These are phyloP conservation scores for Ceratobasidium sp. DNA, from an alignment of 1,284 basidiomycete species.

Conservation along the genomic window DNA sequence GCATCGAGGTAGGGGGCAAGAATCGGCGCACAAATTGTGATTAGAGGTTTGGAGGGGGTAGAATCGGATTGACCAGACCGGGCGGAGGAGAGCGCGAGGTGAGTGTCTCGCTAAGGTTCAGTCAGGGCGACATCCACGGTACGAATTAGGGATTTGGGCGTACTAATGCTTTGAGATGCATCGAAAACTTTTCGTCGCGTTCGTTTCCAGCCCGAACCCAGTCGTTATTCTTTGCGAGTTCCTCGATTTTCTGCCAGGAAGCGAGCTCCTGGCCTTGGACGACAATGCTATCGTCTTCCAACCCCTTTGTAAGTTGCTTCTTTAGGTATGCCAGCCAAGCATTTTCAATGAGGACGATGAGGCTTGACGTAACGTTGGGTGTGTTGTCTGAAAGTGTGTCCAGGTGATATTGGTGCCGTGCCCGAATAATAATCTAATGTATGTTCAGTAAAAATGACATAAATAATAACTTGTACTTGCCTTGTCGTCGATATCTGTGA, in stretches of 20 bases:
- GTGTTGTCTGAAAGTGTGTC: slow-evolving; percentile 63
- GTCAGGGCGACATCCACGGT: slow-evolving; percentile 51
- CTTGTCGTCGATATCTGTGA: slow-evolving; percentile 99
- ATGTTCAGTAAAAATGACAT: slow-evolving; percentile 1
- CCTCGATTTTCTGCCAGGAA: slow-evolving; percentile 62
- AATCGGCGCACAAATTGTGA: slow-evolving; percentile 77
- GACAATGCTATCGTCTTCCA: slow-evolving; percentile 59
- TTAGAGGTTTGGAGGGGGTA: slow-evolving; percentile 64
- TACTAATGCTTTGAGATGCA: slow-evolving; percentile 81
- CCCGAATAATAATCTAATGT: slow-evolving; percentile 84
- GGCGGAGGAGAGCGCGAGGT: slow-evolving; percentile 49
- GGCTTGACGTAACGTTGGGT: slow-evolving; percentile 62
- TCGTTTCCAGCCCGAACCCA: slow-evolving; percentile 63
- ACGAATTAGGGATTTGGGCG: slow-evolving; percentile 49
- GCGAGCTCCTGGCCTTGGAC: slow-evolving; percentile 59
- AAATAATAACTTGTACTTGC: slow-evolving; percentile 57
- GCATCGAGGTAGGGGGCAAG: slow-evolving; percentile 74
- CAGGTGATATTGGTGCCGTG: slow-evolving; percentile 84
- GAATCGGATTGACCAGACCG: neutral
- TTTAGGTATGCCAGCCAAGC: slow-evolving; percentile 72
- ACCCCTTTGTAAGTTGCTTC: slow-evolving; percentile 65
- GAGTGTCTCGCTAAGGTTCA: slow-evolving; percentile 55
- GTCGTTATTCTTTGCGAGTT: slow-evolving; percentile 56
- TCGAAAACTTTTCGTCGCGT: slow-evolving; percentile 88
- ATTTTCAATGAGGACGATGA: slow-evolving; percentile 65